A percentile compares a stretch with the other conserved stretches of the same genome.
phyloP scores from a whole-genome alignment of 2,329 filamentous ascomycete species.

The Pezizomycotina sp. region DNA sequence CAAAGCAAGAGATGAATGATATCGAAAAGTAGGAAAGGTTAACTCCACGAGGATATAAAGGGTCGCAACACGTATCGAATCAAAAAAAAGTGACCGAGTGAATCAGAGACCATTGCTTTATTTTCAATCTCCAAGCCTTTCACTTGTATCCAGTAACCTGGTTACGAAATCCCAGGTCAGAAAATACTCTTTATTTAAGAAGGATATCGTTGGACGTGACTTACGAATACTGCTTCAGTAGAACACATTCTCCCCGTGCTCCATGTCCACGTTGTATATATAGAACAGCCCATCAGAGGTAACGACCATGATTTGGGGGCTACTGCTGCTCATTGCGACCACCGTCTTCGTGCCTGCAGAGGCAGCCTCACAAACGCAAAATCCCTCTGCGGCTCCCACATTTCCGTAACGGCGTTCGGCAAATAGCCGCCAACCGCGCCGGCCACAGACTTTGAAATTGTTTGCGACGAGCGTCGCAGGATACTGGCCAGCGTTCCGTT shows the following conservation, averaged over 20 bases:
- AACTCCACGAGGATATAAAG: not conserved
- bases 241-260: slow-evolving; percentile 82
- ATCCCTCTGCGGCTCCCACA: slow-evolving; percentile 89
- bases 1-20: no score
- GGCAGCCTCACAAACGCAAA: slow-evolving; percentile 95
- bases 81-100: not conserved
- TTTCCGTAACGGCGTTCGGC: slow-evolving; percentile 84
- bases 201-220: slow-evolving; percentile 29
- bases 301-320: slow-evolving; percentile 93
- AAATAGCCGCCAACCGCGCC: slow-evolving; percentile 83
- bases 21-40: not conserved
- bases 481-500: slow-evolving; percentile 75
- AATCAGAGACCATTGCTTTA: no score
- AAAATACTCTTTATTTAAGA: not conserved
- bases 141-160: slow-evolving; percentile 15
- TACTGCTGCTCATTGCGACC: slow-evolving; percentile 92
- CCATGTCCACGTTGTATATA: slow-evolving; percentile 87
- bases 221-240: slow-evolving; percentile 87
- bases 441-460: slow-evolving; percentile 75
- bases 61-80: not conserved
- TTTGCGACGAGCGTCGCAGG: slow-evolving; percentile 83
- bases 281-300: slow-evolving; percentile 92
- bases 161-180: not conserved
- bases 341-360: slow-evolving; percentile 51
- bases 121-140: slow-evolving; percentile 11